phyloP scores from a whole-genome alignment of 1,139 yeast species.

The Saccharomyces hybrid region DNA sequence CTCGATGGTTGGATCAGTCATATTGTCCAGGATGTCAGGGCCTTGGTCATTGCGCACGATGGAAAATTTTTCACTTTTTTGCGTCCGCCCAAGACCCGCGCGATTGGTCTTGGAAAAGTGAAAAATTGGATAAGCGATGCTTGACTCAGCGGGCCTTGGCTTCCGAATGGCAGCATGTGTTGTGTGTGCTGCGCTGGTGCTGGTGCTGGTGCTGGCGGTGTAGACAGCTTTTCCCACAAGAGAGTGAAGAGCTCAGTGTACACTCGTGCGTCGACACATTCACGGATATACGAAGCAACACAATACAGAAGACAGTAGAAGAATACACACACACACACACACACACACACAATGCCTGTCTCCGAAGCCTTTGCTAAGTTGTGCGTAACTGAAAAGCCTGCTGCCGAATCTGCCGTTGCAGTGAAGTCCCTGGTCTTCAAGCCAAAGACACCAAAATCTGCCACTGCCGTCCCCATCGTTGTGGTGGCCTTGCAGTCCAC shows the following conservation, averaged over 20 bases:
- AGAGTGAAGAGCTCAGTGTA: neutral
- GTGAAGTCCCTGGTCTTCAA: constrained; percentile 80
- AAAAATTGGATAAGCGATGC: neutral
- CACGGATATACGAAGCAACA: too few relatives aligned
- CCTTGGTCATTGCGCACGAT: neutral
- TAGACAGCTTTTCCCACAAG: neutral
- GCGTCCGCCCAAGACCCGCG: too few relatives aligned
- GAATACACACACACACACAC: neutral
- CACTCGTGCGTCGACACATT: neutral
- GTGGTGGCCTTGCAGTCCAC: constrained; percentile 71
- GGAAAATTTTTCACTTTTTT: too few relatives aligned
- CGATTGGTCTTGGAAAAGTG: too few relatives aligned
- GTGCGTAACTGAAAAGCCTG: constrained; percentile 41
- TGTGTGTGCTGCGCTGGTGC: too few relatives aligned
- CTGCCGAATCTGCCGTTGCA: constrained; percentile 37
- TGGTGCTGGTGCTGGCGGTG: neutral
- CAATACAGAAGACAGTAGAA: too few relatives aligned
- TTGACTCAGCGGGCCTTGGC: neutral
- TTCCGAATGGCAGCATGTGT: neutral
- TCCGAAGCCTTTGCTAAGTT: constrained; percentile 54
- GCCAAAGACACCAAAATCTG: constrained; percentile 84
- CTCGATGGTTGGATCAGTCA: neutral
- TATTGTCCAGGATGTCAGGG: neutral
- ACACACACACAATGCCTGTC: constrained; percentile 36
- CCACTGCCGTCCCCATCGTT: constrained; percentile 73